These are phyloP conservation scores for Tolypocladium nubicola DNA, from an alignment of 2,329 filamentous ascomycete genomes.

Conservation along the genomic window DNA sequence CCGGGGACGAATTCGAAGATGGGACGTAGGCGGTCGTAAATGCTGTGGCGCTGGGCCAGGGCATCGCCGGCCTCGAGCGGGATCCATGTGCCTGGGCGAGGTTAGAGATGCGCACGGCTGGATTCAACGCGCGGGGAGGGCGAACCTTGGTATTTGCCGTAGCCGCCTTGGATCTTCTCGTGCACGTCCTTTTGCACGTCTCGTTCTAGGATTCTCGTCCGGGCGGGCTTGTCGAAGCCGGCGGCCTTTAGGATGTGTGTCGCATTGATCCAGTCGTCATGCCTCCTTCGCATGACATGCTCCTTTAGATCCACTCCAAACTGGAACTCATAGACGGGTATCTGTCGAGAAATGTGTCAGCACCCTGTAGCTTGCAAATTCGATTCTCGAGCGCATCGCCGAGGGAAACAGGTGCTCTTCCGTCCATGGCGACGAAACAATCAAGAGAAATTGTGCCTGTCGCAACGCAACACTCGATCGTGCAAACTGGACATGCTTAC, in stretches of 20 bases:
- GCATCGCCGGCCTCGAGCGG: conserved; percentile 71
- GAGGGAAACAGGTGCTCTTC: neutral
- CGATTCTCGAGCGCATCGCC: neutral
- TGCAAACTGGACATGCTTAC: conserved; percentile 30
- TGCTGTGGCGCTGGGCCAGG: conserved; percentile 77
- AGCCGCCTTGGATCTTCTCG: conserved; percentile 96
- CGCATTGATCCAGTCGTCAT: conserved; percentile 98
- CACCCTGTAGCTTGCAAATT: neutral
- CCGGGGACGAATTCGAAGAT: conserved; percentile 89
- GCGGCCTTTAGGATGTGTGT: conserved; percentile 97
- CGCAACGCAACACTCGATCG: neutral
- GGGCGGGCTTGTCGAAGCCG: conserved; percentile 91
- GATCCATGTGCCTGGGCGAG: conserved; percentile 75
- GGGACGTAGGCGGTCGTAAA: conserved; percentile 69
- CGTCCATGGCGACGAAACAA: neutral
- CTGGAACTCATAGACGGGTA: conserved; percentile 90
- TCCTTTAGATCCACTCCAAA: conserved; percentile 66
- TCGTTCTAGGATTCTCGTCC: conserved; percentile 88
- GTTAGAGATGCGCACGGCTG: conserved; percentile 1
- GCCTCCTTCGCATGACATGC: conserved; percentile 91
- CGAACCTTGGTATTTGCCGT: conserved; percentile 92
- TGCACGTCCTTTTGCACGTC: conserved; percentile 95
- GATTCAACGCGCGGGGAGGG: neutral
- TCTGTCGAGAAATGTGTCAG: conserved; percentile 36
- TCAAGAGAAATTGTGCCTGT: neutral